phyloP scores from a whole-genome alignment of 441 rosid genomes.

The Croton laevigatus region DNA sequence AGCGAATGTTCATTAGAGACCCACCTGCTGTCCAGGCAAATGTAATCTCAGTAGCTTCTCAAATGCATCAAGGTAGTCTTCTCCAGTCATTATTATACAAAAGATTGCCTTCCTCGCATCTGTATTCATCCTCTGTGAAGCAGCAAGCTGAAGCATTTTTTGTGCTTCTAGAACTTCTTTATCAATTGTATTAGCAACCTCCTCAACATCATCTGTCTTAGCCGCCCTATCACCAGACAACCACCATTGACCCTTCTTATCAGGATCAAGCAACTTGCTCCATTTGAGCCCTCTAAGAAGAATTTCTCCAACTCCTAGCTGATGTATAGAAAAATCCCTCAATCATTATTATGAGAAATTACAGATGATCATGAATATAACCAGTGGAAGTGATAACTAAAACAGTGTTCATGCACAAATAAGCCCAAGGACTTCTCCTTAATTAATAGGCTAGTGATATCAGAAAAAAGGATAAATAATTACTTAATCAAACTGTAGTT shows the following conservation, averaged over 20 bases:
- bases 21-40: conserved; percentile 77
- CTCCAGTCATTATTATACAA: conserved; percentile 88
- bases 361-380: not conserved
- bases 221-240: conserved; percentile 49
- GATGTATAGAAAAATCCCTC: conserved; percentile 15
- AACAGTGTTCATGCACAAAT: not conserved
- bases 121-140: conserved; percentile 88
- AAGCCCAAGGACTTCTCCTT: no score
- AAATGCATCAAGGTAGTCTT: conserved; percentile 84
- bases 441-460: not conserved
- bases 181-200: conserved; percentile 78
- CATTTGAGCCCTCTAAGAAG: conserved; percentile 74
- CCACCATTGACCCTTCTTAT: conserved; percentile 98
- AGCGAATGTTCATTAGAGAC: conserved; percentile 1
- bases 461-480: not conserved
- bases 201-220: conserved; percentile 43
- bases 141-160: conserved; percentile 88
- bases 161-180: conserved; percentile 78
- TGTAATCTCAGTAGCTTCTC: conserved; percentile 85
- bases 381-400: not conserved
- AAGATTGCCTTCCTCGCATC: conserved; percentile 83
- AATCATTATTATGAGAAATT: not conserved
- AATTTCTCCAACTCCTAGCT: conserved; percentile 70
- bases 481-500: not conserved
- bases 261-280: conserved; percentile 84